These are phyloP conservation scores for Poa pratensis DNA, from an alignment of 176 grass and related monocot genomes.

Conservation along the genomic window DNA sequence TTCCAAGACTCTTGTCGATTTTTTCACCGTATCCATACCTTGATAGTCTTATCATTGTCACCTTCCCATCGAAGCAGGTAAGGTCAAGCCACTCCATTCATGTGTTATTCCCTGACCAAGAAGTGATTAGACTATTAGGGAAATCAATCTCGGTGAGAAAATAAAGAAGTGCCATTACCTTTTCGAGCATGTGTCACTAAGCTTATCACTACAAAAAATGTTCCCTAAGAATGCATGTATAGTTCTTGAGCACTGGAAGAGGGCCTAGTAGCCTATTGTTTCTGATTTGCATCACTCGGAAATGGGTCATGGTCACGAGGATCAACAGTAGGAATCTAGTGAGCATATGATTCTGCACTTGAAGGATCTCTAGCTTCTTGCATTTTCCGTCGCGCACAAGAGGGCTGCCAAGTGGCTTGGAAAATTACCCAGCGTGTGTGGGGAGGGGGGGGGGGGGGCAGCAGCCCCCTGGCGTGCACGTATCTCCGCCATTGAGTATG, in stretches of 20 bases:
- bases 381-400: too few species aligned
- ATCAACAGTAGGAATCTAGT: slow-evolving; percentile 51
- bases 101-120: slow-evolving; percentile 61
- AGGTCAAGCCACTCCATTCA: slow-evolving; percentile 62
- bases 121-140: slow-evolving; percentile 10
- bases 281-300: slow-evolving; percentile 55
- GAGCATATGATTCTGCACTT: slow-evolving; percentile 43
- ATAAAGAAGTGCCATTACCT: slow-evolving; percentile 58
- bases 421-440: too few species aligned
- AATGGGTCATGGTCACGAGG: slow-evolving; percentile 46
- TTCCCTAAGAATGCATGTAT: slow-evolving; percentile 46
- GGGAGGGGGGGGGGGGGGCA: too few species aligned
- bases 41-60: slow-evolving; percentile 50
- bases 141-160: slow-evolving; percentile 60
- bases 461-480: too few species aligned
- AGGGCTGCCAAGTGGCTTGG: too few species aligned
- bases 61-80: slow-evolving; percentile 44
- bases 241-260: slow-evolving; percentile 59
- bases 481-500: too few species aligned
- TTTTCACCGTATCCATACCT: slow-evolving; percentile 59
- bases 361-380: too few species aligned
- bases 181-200: slow-evolving; percentile 47
- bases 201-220: slow-evolving; percentile 53
- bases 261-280: slow-evolving; percentile 69
- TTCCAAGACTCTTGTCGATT: slow-evolving; percentile 61